Evolutionary conservation across 257 asterid genomes (phyloP).

Genomic region (Solanum megistacrolobum): DNA sequence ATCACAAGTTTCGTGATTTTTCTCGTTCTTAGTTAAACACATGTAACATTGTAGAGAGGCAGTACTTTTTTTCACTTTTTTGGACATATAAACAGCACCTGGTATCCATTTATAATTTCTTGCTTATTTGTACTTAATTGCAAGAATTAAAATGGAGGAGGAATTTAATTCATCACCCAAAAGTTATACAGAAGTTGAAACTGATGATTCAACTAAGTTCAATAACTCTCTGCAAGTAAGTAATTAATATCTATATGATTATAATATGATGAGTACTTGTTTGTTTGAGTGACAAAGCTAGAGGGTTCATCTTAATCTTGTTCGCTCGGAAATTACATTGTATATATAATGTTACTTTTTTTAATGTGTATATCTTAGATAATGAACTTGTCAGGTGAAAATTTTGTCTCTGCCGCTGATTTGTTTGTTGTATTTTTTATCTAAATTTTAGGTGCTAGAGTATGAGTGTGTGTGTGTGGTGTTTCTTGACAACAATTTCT

Average conservation of each 20-base stretch:
- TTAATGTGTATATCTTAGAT: not conserved
- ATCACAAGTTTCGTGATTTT: not conserved
- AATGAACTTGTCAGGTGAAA: not conserved
- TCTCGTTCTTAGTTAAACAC: not conserved
- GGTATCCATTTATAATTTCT: not conserved
- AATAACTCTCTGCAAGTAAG: slow-evolving; percentile 41
- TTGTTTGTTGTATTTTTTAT: not conserved
- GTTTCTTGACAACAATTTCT: not conserved
- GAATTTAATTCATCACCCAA: not conserved
- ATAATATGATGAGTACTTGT: not conserved
- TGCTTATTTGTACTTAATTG: not conserved
- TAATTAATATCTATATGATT: not conserved
- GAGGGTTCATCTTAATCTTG: not conserved
- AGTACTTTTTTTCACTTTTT: not conserved
- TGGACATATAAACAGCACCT: not conserved
- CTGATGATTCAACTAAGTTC: slow-evolving; percentile 20
- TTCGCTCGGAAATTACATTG: not conserved
- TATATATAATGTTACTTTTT: not conserved
- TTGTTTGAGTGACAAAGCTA: not conserved
- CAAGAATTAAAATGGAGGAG: not conserved
- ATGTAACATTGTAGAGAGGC: not conserved
- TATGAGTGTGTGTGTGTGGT: not conserved
- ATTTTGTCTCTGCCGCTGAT: not conserved
- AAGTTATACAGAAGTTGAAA: slow-evolving; percentile 1
- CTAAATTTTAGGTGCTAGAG: not conserved